These are phyloP conservation scores for Nannizzia gypsea DNA, from an alignment of 2,329 filamentous ascomycete genomes.

Conservation along the genomic window DNA sequence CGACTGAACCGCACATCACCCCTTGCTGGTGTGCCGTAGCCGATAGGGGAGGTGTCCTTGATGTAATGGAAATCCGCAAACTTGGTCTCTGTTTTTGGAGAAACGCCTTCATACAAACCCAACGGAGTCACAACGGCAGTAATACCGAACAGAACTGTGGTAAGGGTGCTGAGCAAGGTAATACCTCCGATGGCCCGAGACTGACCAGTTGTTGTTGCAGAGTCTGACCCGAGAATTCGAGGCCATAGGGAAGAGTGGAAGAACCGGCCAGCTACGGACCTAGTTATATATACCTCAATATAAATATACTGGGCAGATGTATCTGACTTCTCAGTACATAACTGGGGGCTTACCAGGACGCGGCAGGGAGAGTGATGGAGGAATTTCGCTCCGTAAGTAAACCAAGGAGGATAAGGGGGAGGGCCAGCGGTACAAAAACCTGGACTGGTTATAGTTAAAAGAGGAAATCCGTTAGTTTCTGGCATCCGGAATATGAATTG, in stretches of 20 bases:
- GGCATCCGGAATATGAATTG: neutral
- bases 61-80: conserved; percentile 28
- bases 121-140: conserved; percentile 37
- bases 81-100: conserved; percentile 12
- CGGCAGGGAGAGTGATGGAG: neutral
- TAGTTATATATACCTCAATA: too few relatives aligned
- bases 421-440: neutral
- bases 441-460: too few relatives aligned
- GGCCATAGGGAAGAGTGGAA: neutral
- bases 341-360: neutral
- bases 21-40: conserved; percentile 18
- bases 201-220: neutral
- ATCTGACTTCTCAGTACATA: too few relatives aligned
- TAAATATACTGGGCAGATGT: too few relatives aligned
- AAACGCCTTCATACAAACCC: conserved; percentile 33
- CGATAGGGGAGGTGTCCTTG: conserved; percentile 19
- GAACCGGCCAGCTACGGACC: neutral
- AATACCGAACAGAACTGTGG: neutral
- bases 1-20: conserved; percentile 23
- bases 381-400: neutral
- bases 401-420: neutral
- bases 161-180: neutral
- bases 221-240: neutral
- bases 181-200: neutral
- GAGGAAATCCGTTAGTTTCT: too few relatives aligned